A percentile compares a stretch with the other conserved stretches of the same genome.
Conservation (phyloP, 176 grass and related monocot species). For the Carex littledalei region DNA sequence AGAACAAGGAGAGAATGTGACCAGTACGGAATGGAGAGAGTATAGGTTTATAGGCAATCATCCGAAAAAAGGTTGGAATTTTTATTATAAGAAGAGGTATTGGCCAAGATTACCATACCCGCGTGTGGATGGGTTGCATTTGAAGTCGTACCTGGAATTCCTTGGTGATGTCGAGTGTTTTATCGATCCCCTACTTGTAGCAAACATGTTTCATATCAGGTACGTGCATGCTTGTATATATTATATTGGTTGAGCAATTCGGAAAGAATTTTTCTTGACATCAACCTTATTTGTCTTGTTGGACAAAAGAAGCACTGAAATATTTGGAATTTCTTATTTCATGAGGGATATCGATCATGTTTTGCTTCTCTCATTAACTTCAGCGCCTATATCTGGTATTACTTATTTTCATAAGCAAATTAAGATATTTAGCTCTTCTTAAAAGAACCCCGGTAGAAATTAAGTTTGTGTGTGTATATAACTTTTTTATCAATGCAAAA, state of each 20-base stretch:
- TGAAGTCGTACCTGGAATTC: background rate
- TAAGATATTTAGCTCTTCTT: too few species aligned
- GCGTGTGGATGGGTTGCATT: background rate
- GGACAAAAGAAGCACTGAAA: background rate
- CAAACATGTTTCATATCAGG: constrained; percentile 9
- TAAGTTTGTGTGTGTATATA: background rate
- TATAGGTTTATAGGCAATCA: background rate
- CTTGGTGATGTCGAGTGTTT: constrained; percentile 5
- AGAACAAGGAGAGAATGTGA: too few species aligned
- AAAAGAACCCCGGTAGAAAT: background rate
- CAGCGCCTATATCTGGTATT: background rate
- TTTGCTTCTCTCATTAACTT: background rate
- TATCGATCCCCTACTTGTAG: background rate
- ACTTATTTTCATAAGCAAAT: too few species aligned
- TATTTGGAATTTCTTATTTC: background rate
- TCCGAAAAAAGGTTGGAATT: background rate
- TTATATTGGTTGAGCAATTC: background rate
- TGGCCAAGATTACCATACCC: constrained; percentile 3
- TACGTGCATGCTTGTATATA: background rate
- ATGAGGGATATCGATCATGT: background rate
- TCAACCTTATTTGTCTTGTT: background rate
- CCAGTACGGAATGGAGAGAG: background rate
- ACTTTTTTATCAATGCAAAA: too few species aligned
- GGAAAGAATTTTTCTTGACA: background rate
- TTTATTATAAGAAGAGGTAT: background rate